Conservation (phyloP, 2,329 filamentous ascomycete genomes). For the Fusarium sp. region DNA sequence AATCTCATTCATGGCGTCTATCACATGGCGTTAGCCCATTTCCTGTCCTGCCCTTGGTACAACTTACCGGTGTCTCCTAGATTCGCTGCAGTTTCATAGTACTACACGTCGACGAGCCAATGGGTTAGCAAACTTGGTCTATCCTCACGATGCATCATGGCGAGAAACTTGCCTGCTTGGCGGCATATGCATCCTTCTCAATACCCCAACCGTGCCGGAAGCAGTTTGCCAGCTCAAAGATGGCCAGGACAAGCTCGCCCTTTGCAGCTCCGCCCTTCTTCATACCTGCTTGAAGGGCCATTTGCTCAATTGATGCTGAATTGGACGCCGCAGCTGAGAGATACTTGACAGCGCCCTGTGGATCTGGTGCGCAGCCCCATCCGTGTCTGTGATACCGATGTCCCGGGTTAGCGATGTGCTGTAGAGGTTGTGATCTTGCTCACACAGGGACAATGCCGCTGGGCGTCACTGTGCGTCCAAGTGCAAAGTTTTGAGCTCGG, state of each 20-base stretch:
- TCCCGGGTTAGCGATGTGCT: conserved; percentile 28
- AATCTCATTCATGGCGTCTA: conserved; percentile 96
- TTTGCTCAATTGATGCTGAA: conserved; percentile 84
- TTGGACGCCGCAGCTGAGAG: conserved; percentile 90
- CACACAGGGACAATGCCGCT: conserved; percentile 1
- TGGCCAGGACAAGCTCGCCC: conserved; percentile 93
- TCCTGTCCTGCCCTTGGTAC: conserved; percentile 7
- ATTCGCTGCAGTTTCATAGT: conserved; percentile 98
- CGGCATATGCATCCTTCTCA: conserved; percentile 83
- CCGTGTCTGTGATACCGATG: conserved; percentile 71
- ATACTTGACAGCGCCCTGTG: conserved; percentile 79
- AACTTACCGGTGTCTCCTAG: conserved; percentile 81
- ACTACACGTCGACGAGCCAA: conserved; percentile 59
- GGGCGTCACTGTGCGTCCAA: conserved; percentile 1
- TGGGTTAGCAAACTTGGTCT: conserved; percentile 14
- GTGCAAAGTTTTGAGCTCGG: conserved; percentile 19
- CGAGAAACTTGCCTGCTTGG: conserved; percentile 65
- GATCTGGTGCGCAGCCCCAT: conserved; percentile 84
- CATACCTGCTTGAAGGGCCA: conserved; percentile 85
- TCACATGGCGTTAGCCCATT: conserved; percentile 23
- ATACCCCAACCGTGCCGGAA: conserved; percentile 97
- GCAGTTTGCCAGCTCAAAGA: conserved; percentile 92
- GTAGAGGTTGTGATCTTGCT: neutral
- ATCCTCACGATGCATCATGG: neutral
- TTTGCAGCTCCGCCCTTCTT: conserved; percentile 95